Base-by-base conservation (phyloP, 2,329 filamentous ascomycete genomes). In the Orbilia brochopaga region DNA sequence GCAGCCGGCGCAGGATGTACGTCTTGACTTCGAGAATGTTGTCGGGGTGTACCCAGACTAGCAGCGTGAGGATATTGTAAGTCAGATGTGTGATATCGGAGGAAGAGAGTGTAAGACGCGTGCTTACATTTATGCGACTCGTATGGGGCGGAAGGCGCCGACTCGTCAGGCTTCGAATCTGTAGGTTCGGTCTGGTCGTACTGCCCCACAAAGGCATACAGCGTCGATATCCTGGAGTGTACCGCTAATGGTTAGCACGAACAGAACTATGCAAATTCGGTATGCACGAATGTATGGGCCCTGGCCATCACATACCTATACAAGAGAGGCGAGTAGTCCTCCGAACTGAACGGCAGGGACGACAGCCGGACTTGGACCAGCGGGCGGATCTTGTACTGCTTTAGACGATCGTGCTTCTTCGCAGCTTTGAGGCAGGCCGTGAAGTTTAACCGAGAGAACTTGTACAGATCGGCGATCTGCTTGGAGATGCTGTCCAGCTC, bases 21-120 rank as follows among this genome's bases (percentile, higher is more conserved):
- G 94, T 97, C 84, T 97, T 97, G 79, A 97, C 91, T 81, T 99
- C 94, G 75, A 97, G 87, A 27, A 97, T 83, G 80, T 99, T 97
- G 77, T 99, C 94, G 32, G 87, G 86, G 79, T 99, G 94, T 4
- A 99, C 89, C 94, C 94, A 99, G 82, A 96, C 87, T 90, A 63
- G 6, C 13, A 44, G 40, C 10, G 7, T 40, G 55, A 50, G 44
- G 37, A 13, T 5, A 23, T 13, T n/a, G 50, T 66, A 62, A 69
- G 62, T 23, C 50, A 24, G 21, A 32, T 44, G 19, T 23, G 15
- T 15, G 54, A 13, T n/a, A n/a, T 19, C 19, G 11, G 8, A 50
- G 7, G 30, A 11, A 23, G 35, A 52, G 17, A 13, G 24, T 32
- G 8, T 32, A 8, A 8, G 27, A 32, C 8, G 27, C 8, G 27